Percentiles rank a stretch among this genome's conserved stretches.
These are phyloP conservation scores for Nakazawaea populi DNA, from an alignment of 805 yeast species.

Conservation along the genomic window DNA sequence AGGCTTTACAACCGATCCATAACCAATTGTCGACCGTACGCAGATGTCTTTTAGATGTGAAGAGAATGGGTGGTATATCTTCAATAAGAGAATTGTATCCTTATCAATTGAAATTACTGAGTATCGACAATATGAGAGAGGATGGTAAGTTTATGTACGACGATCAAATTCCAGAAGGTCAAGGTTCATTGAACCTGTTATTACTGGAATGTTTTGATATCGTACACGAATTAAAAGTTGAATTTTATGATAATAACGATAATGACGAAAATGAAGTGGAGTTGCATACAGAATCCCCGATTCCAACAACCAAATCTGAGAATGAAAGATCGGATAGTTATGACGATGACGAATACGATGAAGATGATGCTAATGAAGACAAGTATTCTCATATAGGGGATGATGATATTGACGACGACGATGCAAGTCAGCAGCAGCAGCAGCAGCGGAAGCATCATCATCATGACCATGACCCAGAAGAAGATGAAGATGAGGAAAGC, in stretches of 20 bases:
- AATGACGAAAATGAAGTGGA: constrained; percentile 20
- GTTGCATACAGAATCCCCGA: constrained; percentile 3
- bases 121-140: constrained; percentile 75
- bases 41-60: constrained; percentile 82
- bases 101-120: constrained; percentile 88
- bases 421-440: not conserved
- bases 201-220: constrained; percentile 94
- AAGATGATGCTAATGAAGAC: constrained; percentile 25
- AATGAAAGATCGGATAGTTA: constrained; percentile 21
- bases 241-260: constrained; percentile 60
- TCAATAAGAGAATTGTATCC: constrained; percentile 90
- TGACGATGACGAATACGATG: constrained; percentile 26
- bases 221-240: constrained; percentile 83
- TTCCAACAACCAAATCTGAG: constrained; percentile 4
- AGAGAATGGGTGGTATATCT: constrained; percentile 87
- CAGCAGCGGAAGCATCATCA: not conserved
- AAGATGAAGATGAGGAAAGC: constrained; percentile 5
- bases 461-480: not conserved
- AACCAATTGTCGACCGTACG: constrained; percentile 91
- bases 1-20: constrained; percentile 87
- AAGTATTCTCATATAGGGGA: constrained; percentile 10
- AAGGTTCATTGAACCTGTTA: constrained; percentile 87
- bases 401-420: constrained; percentile 26
- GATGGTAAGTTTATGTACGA: constrained; percentile 93
- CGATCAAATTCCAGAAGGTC: constrained; percentile 94